phyloP scores from a whole-genome alignment of 2,329 filamentous ascomycete genomes.

The Alternaria rosae region DNA sequence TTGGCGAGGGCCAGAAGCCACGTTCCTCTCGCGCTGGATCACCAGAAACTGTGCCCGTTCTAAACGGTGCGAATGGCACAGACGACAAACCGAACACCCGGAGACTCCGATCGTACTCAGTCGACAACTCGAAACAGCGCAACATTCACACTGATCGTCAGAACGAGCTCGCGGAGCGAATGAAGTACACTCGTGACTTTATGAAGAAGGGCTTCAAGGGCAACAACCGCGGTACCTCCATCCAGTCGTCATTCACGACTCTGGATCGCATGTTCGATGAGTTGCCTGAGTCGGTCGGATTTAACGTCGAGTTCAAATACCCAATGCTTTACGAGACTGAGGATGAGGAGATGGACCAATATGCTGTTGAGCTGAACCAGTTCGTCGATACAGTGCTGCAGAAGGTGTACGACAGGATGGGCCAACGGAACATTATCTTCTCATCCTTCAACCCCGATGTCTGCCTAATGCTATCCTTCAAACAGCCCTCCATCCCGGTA shows the following conservation, averaged over 20 bases:
- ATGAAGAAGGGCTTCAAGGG: slow-evolving; percentile 95
- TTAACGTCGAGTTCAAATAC: slow-evolving; percentile 99
- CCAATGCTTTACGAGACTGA: slow-evolving; percentile 97
- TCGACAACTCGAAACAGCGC: slow-evolving; percentile 57
- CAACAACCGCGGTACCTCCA: slow-evolving; percentile 91
- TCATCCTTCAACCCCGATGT: slow-evolving; percentile 98
- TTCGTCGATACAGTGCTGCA: slow-evolving; percentile 93
- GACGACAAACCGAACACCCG: slow-evolving; percentile 31
- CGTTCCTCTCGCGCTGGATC: slow-evolving; percentile 58
- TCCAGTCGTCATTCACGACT: slow-evolving; percentile 94
- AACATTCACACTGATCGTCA: slow-evolving; percentile 51
- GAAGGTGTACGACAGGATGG: slow-evolving; percentile 86
- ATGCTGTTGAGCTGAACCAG: slow-evolving; percentile 92
- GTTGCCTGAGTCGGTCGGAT: slow-evolving; percentile 82
- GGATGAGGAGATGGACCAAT: slow-evolving; percentile 95
- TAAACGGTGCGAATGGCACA: slow-evolving; percentile 24
- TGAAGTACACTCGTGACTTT: slow-evolving; percentile 97
- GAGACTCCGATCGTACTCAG: slow-evolving; percentile 65
- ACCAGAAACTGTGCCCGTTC: slow-evolving; percentile 40
- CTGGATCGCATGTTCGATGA: slow-evolving; percentile 91
- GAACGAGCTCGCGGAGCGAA: slow-evolving; percentile 77
- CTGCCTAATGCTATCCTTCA: slow-evolving; percentile 91
- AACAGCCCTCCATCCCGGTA: slow-evolving; percentile 95
- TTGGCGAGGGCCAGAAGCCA: slow-evolving; percentile 67
- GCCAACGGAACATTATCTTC: slow-evolving; percentile 91